Evolutionary conservation across 495 filamentous ascomycete genomes (phyloP).

Genomic region (Venustampulla echinocandica): DNA sequence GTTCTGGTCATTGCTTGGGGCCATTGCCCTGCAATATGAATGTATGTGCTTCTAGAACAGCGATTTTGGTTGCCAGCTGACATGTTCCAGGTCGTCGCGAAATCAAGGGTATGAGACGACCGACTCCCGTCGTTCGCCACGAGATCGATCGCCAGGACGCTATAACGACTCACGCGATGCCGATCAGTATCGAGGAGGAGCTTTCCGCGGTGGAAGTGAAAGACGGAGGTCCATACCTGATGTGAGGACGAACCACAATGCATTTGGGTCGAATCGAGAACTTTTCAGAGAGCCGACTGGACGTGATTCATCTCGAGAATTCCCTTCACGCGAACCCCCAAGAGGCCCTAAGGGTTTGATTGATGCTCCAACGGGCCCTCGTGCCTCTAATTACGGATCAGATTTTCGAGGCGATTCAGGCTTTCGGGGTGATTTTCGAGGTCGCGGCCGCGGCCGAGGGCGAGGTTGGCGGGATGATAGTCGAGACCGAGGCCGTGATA

Average conservation of each 20-base stretch:
- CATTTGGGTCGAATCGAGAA: constrained; percentile 42
- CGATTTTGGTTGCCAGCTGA: constrained; percentile 3
- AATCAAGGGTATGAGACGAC: constrained; percentile 25
- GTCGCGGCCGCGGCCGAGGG: constrained; percentile 36
- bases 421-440: constrained; percentile 39
- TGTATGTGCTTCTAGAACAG: constrained; percentile 6
- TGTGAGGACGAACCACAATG: constrained; percentile 37
- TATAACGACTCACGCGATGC: constrained; percentile 41
- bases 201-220: constrained; percentile 11
- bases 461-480: constrained; percentile 49
- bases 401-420: constrained; percentile 24
- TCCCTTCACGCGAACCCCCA: constrained; percentile 46
- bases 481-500: constrained; percentile 50
- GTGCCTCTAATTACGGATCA: constrained; percentile 27
- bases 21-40: constrained; percentile 21
- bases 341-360: constrained; percentile 59
- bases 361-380: constrained; percentile 52
- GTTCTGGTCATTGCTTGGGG: constrained; percentile 3
- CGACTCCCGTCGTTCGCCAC: constrained; percentile 39
- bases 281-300: constrained; percentile 29
- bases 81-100: constrained; percentile 20
- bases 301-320: constrained; percentile 22
- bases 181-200: constrained; percentile 36
- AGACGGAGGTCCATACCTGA: constrained; percentile 35
- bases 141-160: constrained; percentile 49